Base-by-base conservation (phyloP, 2,329 filamentous ascomycete genomes). In the Neurospora sp. region DNA sequence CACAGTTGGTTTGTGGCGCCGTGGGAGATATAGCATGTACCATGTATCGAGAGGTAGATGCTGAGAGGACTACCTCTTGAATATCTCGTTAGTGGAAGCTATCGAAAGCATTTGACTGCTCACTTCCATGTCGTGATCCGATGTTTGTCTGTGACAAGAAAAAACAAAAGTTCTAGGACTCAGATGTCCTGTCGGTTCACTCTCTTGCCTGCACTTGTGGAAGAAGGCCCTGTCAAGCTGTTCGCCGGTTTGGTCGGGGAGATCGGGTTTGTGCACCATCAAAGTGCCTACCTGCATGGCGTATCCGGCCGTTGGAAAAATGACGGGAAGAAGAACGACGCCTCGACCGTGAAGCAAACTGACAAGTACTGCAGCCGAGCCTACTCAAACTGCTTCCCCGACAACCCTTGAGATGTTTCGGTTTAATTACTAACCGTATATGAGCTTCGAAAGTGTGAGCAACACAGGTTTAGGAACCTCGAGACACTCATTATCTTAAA, bases 401-500 rank as follows among this genome's bases (percentile, higher is more conserved):
- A 15, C 36, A 40, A 23, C 23, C 15, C 58, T 70, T 52, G 36
- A 66, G 28, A 33, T 72, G 71, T 73, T 71, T 74, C 58, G 70
- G 68, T 69, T 73, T 72, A 66, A 74, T 71, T 70, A 68, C 36
- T 66, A 38, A 69, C 67, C 38, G 67, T 66, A 66, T 23, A 39
- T 52, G 58, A 66, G 42, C 28, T 52, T 68, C 40, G 68, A 69
- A 58, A 38, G 15, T 36, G 23, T n/a, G 42, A 23, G 15, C 39
- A 13, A 23, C 67, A 70, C 67, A 70, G 23, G 66, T 52, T 33
- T 42, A 33, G 58, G 40, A 43, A 66, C 33, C 39, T 66, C 36
- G 66, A 72, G 70, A 73, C 73, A 70, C 66, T 70, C 68, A 68
- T 70, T 62, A 68, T n/a, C 58, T 38, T 33, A 46, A 72, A 71